Base-by-base conservation (phyloP, 805 yeast species). In the Lipomyces spencermartinsiae region DNA sequence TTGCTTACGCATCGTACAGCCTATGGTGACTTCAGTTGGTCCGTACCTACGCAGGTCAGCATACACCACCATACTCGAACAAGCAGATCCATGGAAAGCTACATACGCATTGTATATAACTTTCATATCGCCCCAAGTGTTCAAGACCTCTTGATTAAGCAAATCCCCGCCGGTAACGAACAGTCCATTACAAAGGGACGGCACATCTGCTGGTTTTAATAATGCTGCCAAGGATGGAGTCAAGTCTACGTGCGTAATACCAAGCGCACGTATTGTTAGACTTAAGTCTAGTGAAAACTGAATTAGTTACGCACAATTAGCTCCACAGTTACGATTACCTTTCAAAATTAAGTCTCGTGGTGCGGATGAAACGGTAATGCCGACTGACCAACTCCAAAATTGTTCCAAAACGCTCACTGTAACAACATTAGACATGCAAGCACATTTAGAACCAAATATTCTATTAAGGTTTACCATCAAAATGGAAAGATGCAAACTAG, bases 211-310 rank as follows among this genome's bases (percentile, higher is more conserved):
- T 49, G 97, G 96, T 83, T 94, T 86, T 77, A 92, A 83, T 75
- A 96, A 90, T 34, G 96, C 95, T 66, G 97, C 97, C 65, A 92
- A 54, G 5, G 74, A 65, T 3, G 76, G 76, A 4, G 76, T 74
- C 57, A 74, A 51, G 58, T 74, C 76, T 14, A 74, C 55, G 53
- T 74, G 76, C 10, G 73, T 70, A 39, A 74, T 73, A 5, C 57
- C 25, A 7, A 74, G 60, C 4, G 55, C 43, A 8, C 68, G 63
- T 14, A 74, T 61, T 8, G 71, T 57, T 49, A 65, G 39, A 4
- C 65, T 39, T 9, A 74, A 29, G 58, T 74, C 76, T 62, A 25
- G 4, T 4, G 58, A 35, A 34, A 14, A 33, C 6, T 33, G 7
- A 9, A 31, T 19, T 25, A 35, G 37, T 14, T 46, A 9, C 2